phyloP scores from a whole-genome alignment of 441 rosid species.

The Croton setiger region DNA sequence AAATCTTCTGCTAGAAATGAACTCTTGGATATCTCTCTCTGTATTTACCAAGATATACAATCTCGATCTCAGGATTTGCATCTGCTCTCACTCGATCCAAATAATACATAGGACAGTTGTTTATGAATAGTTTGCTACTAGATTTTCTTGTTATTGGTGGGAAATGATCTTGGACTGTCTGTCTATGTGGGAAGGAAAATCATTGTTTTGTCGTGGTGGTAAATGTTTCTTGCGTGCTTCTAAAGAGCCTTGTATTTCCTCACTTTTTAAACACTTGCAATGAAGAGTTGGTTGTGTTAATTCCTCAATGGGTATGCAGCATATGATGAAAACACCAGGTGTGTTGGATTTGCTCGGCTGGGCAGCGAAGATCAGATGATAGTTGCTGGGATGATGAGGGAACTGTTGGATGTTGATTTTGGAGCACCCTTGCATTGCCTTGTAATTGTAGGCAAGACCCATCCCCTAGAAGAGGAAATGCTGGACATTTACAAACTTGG shows the following conservation, averaged over 20 bases:
- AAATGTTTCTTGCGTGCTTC: neutral
- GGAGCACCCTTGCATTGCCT: slow-evolving; percentile 87
- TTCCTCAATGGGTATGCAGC: slow-evolving; percentile 33
- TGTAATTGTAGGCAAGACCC: slow-evolving; percentile 72
- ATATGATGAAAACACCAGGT: slow-evolving; percentile 58
- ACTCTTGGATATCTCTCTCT: too few species aligned
- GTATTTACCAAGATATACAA: too few species aligned
- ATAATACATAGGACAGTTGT: too few species aligned
- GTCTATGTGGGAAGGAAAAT: neutral
- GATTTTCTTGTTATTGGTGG: neutral
- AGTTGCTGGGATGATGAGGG: slow-evolving; percentile 77
- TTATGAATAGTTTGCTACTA: neutral
- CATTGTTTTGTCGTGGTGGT: too few species aligned
- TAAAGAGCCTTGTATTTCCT: neutral
- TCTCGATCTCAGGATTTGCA: too few species aligned
- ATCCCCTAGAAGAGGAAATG: slow-evolving; percentile 93
- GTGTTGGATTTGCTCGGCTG: slow-evolving; percentile 79
- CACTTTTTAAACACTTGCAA: neutral
- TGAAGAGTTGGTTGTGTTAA: neutral
- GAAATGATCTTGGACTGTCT: neutral
- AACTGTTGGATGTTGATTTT: slow-evolving; percentile 59
- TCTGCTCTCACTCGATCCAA: too few species aligned
- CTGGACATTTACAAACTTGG: slow-evolving; percentile 54
- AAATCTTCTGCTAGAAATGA: too few species aligned
- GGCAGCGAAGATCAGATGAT: slow-evolving; percentile 86